Evolutionary conservation across 2,329 filamentous ascomycete genomes (phyloP).

Genomic region (Nigrospora oryzae): DNA sequence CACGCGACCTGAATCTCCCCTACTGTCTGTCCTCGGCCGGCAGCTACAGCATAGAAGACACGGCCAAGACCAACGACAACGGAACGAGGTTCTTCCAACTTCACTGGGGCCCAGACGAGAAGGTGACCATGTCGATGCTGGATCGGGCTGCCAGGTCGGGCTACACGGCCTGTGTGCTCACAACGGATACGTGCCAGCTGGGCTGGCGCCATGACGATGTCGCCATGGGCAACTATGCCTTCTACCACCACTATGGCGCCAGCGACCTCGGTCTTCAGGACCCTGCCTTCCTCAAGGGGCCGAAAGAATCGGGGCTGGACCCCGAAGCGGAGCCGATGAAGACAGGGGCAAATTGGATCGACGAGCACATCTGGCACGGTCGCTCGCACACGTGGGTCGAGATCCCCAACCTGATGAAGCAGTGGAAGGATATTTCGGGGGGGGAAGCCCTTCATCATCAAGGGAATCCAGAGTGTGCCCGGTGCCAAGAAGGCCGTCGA

Average conservation of each 20-base stretch:
- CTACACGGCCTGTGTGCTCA: conserved; percentile 50
- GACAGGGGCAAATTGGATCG: conserved; percentile 54
- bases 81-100: conserved; percentile 52
- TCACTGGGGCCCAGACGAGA: conserved; percentile 56
- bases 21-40: conserved; percentile 54
- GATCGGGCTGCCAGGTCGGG: conserved; percentile 42
- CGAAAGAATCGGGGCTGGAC: conserved; percentile 44
- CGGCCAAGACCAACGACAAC: conserved; percentile 44
- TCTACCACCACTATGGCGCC: conserved; percentile 51
- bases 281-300: conserved; percentile 46
- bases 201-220: conserved; percentile 53
- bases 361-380: conserved; percentile 54
- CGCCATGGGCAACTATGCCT: conserved; percentile 49
- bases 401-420: conserved; percentile 49
- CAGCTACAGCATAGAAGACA: conserved; percentile 46
- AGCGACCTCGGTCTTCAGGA: conserved; percentile 48
- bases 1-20: conserved; percentile 48
- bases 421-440: conserved; percentile 49
- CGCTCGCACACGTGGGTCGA: conserved; percentile 56
- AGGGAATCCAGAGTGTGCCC: conserved; percentile 52
- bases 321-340: conserved; percentile 39
- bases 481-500: conserved; percentile 51
- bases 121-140: conserved; percentile 36
- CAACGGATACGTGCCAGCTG: conserved; percentile 56
- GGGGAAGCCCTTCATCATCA: conserved; percentile 52